A percentile compares a stretch with the other conserved stretches of the same genome.
Evolutionary conservation across 495 filamentous ascomycete genomes (phyloP).

Genomic region (Halenospora varia): DNA sequence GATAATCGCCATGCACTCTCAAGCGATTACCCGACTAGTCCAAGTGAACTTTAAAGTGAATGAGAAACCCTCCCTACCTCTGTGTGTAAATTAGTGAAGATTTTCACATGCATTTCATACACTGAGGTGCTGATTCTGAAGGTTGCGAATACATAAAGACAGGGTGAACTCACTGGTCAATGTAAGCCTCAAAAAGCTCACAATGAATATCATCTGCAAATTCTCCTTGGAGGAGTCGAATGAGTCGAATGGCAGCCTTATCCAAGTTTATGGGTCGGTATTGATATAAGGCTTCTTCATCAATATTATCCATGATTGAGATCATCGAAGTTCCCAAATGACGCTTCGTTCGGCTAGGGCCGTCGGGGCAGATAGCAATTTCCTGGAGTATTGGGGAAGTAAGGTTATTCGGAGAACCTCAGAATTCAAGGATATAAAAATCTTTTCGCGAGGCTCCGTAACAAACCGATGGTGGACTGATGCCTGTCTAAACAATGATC

Average conservation of each 20-base stretch:
- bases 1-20: too few species aligned
- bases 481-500: too few species aligned
- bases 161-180: not conserved
- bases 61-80: not conserved
- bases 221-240: slow-evolving; percentile 5
- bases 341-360: not conserved
- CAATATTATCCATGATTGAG: not conserved
- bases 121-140: not conserved
- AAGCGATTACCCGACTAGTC: too few species aligned
- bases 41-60: not conserved
- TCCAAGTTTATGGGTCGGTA: slow-evolving; percentile 10
- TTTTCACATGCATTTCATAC: not conserved
- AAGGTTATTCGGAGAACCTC: too few species aligned
- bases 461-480: too few species aligned
- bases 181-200: not conserved
- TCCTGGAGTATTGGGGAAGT: too few species aligned
- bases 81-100: not conserved
- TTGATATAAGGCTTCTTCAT: not conserved
- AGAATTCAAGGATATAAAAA: too few species aligned
- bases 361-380: too few species aligned
- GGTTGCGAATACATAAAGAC: too few species aligned
- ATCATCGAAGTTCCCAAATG: not conserved
- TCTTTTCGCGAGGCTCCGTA: too few species aligned
- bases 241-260: slow-evolving; percentile 4
- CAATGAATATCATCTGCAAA: slow-evolving; percentile 7